A percentile compares a stretch with the other conserved stretches of the same genome.
Conservation (phyloP, 345 rosid species). For the Anastatica hierochuntica region DNA sequence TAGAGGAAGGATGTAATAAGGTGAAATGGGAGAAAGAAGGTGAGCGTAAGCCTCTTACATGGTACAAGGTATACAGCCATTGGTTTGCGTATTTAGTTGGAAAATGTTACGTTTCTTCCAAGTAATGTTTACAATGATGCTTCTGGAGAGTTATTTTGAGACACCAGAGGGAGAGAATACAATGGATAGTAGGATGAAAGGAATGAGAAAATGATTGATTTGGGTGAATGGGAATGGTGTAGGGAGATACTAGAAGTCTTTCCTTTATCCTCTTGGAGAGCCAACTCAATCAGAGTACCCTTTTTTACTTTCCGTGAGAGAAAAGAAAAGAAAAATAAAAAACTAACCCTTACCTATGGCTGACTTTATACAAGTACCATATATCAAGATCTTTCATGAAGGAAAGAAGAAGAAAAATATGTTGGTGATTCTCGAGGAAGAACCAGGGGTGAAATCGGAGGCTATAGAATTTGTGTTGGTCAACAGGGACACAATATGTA, state of each 20-base stretch:
- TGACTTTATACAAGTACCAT: conserved; percentile 44
- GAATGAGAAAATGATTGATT: conserved; percentile 68
- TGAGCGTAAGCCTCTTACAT: too few relatives aligned
- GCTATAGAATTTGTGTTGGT: conserved; percentile 39
- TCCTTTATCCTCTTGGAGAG: conserved; percentile 45
- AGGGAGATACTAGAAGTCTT: conserved; percentile 79
- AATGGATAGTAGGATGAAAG: conserved; percentile 38
- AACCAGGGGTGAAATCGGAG: conserved; percentile 36
- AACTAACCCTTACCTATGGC: too few relatives aligned
- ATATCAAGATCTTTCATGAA: conserved; percentile 63
- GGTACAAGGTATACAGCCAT: too few relatives aligned
- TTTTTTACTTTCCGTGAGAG: too few relatives aligned
- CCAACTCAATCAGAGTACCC: conserved; percentile 41
- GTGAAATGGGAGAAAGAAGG: too few relatives aligned
- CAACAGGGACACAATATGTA: conserved; percentile 67
- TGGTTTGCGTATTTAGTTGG: too few relatives aligned
- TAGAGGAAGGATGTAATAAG: too few relatives aligned
- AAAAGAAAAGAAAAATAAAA: too few relatives aligned
- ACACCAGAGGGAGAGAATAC: conserved; percentile 55
- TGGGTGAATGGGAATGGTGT: conserved; percentile 78
- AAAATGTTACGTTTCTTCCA: too few relatives aligned
- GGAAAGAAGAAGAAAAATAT: conserved; percentile 41
- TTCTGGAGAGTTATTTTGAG: conserved; percentile 58
- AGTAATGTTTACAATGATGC: too few relatives aligned
- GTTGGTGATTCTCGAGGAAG: conserved; percentile 63